Conservation (phyloP, 805 yeast species). For the Candida nonsorbophila region DNA sequence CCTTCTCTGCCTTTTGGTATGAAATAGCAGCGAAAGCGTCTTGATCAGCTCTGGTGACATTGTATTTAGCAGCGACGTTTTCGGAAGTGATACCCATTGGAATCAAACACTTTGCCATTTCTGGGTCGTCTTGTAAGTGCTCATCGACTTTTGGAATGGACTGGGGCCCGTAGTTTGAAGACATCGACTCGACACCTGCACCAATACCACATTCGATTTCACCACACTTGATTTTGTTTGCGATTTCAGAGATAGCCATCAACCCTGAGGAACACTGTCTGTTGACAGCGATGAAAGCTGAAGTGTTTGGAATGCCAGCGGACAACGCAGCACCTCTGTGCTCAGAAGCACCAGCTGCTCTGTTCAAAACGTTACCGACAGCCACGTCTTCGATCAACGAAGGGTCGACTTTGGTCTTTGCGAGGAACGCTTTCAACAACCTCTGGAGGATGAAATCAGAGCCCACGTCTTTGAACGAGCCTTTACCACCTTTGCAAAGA, state of each 20-base stretch:
- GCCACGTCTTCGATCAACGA: slow-evolving; percentile 73
- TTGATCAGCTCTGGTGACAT: slow-evolving; percentile 64
- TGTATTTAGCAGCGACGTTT: slow-evolving; percentile 70
- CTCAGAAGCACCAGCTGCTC: slow-evolving; percentile 92
- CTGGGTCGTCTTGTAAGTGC: slow-evolving; percentile 28
- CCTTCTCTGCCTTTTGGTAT: slow-evolving; percentile 76
- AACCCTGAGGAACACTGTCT: slow-evolving; percentile 95
- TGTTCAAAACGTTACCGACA: slow-evolving; percentile 87
- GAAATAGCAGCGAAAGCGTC: slow-evolving; percentile 88
- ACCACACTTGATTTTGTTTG: slow-evolving; percentile 80
- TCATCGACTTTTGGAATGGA: slow-evolving; percentile 50
- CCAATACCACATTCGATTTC: slow-evolving; percentile 91
- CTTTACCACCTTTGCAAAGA: slow-evolving; percentile 80
- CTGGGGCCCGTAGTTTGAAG: slow-evolving; percentile 79
- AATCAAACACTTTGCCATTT: slow-evolving; percentile 63
- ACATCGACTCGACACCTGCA: slow-evolving; percentile 92
- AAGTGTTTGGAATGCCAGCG: slow-evolving; percentile 80
- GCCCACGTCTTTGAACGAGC: slow-evolving; percentile 75
- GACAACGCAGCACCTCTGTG: slow-evolving; percentile 89
- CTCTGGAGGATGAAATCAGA: slow-evolving; percentile 73
- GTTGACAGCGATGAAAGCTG: slow-evolving; percentile 79
- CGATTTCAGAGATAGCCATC: slow-evolving; percentile 85
- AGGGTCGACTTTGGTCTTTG: slow-evolving; percentile 44
- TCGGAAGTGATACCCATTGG: slow-evolving; percentile 98
- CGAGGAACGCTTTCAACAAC: slow-evolving; percentile 58